Base-by-base conservation (phyloP, 176 grass and related monocot species). In the Eragrostis nindensis region DNA sequence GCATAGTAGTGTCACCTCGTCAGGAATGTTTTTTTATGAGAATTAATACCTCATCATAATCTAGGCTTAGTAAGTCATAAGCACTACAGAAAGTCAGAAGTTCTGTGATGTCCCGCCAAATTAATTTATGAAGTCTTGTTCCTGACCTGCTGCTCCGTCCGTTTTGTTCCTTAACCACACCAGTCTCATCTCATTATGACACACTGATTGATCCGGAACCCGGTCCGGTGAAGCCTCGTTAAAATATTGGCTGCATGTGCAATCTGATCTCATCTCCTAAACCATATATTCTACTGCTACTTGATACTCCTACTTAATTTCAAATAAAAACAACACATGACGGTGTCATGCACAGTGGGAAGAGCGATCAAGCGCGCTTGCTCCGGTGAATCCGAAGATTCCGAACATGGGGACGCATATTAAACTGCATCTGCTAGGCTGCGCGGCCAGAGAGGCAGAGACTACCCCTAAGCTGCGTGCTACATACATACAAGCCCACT, bases 371-470 rank as follows among this genome's bases (percentile, higher is more conserved):
- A 11, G 22, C n/a, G 16, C 10, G 10, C 49, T 42, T 67, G 30
- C 45, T 32, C 56, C 2, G 48, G 13, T 46, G 45, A 85, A 75
- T 39, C 76, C 55, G 75, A 79, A 68, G 75, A 79, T 84, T 74
- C 75, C 27, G 9, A 38, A 21, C 85, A 54, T 45, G 9, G 46
- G 38, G 41, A 8, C 3, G 5, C 8, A 27, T 5, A 8, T 16
- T 2, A 36, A 36, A 36, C 32, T 36, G 32, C 32, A 36, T 36
- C 32, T 36, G 32, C 32, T 4, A 36, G 32, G 32, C 32, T n/a
- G n/a, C 32, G 32, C 32, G 32, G 32, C 32, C 32, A 36, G 32
- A n/a, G n/a, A n/a, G n/a, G n/a, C n/a, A n/a, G n/a, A n/a, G 2
- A 36, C 32, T 36, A n/a, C 32, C 1, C 32, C 32, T 36, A 4